These are phyloP conservation scores for Hericium coralloides DNA, from an alignment of 768 basidiomycete genomes.

Conservation along the genomic window DNA sequence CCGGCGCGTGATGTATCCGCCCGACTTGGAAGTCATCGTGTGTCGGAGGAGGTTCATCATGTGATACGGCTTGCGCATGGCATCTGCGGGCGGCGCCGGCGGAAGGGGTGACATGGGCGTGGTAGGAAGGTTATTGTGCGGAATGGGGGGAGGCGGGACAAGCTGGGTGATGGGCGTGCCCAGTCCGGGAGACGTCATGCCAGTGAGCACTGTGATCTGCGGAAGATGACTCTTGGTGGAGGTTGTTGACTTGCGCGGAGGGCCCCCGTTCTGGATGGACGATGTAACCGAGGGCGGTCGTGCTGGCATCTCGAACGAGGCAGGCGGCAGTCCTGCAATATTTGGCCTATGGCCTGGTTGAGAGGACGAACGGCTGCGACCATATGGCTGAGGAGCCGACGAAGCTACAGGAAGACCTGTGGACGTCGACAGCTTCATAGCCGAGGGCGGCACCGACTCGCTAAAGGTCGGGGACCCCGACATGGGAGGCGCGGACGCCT, in stretches of 20 bases:
- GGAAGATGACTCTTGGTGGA: conserved; percentile 44
- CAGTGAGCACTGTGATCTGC: conserved; percentile 42
- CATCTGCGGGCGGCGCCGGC: conserved; percentile 58
- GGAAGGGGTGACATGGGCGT: conserved; percentile 77
- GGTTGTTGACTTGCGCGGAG: conserved; percentile 51
- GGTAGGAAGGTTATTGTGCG: conserved; percentile 51
- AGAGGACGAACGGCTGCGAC: conserved; percentile 60
- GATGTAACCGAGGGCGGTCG: conserved; percentile 38
- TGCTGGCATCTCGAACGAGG: conserved; percentile 38
- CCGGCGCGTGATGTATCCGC: conserved; percentile 82
- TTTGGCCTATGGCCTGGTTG: conserved; percentile 68
- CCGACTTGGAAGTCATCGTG: conserved; percentile 72
- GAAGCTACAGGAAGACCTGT: conserved; percentile 9
- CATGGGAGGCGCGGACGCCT: conserved; percentile 53
- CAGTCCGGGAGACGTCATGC: conserved; percentile 34
- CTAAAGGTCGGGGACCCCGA: conserved; percentile 4
- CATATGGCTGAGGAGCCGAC: conserved; percentile 4
- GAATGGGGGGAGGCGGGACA: conserved; percentile 38
- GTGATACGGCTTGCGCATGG: conserved; percentile 79
- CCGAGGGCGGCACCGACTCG: conserved; percentile 15
- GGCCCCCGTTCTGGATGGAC: conserved; percentile 25
- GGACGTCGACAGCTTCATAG: conserved; percentile 30
- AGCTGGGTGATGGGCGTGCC: conserved; percentile 22
- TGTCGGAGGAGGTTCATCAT: conserved; percentile 75
- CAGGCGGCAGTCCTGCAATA: conserved; percentile 35